Base-by-base conservation (phyloP, 495 filamentous ascomycete species). In the Margaritispora aquatica region DNA sequence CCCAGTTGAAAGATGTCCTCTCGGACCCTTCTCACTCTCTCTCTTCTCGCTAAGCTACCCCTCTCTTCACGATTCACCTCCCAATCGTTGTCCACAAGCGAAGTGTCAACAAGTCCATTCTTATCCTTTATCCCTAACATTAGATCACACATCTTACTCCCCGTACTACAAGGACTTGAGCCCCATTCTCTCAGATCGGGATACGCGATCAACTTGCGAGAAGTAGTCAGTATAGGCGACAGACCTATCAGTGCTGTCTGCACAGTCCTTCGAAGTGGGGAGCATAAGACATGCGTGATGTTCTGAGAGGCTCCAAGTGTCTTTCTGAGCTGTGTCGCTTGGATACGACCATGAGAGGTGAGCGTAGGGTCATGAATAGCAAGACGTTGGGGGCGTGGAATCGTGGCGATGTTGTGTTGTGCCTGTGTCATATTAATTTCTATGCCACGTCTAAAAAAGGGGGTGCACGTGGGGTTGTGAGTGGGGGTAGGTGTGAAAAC, bases 231-330 rank as follows among this genome's bases (percentile, higher is more conserved):
- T 7, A 22, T 54, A 20, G 29, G 19, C 7, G 17, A 19, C 26
- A 60, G 49, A 11, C 41, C 57, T 9, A 54, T 54, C 2, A 48
- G 41, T 0, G 51, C 22, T 13, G 57, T 60, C 24, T 60, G 50
- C 13, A 54, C 17, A 7, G 57, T 54, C 1, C 57, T 20, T 1
- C 23, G 29, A 1, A 54, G 34, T 1, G 57, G 57, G 13, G 49
- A 60, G 57, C 31, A 53, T 19, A 54, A 15, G 21, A 54, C 29
- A n/a, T 46, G 36, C 2, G 34, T 31, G 22, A 60, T 20, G 7
- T 54, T 53, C 9, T 34, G 15, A 9, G 41, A 2, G n/a, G 29
- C 34, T 20, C 21, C 20, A 13, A 54, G 27, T 10, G 21, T 48
- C 21, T 60, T 34, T 8, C 17, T 8, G 19, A 60, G 51, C 22